Base-by-base conservation (phyloP, 1,284 basidiomycete species). In the Uromyces viciae-fabae region DNA sequence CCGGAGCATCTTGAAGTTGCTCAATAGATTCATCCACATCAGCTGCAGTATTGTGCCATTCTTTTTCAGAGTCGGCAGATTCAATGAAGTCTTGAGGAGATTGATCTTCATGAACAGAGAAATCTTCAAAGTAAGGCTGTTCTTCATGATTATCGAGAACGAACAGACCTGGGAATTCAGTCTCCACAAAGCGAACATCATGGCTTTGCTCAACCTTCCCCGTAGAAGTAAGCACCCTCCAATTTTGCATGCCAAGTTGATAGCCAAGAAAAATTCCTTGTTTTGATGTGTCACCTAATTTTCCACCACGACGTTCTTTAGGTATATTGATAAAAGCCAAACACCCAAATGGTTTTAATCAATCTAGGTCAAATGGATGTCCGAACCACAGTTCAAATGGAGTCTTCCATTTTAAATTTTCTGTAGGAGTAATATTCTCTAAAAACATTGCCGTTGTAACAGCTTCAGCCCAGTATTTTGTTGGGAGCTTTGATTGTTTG, bases 311-410 rank as follows among this genome's bases (percentile, higher is more conserved):
- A 11, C 43, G 14, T 22, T 38, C 28, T 42, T 75, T 8, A 25
- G 60, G 60, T 22, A 64, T 64, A 9, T 64, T 64, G 3, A 64
- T 19, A 9, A 19, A 64, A 31, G 8, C 5, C 4, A 3, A 19
- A 64, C 60, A 64, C 19, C 60, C 60, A 31, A 64, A 64, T 9
- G n/a, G 8, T 28, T 64, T 64, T 9, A 64, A 38, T 33, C 60
- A 19, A 64, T 7, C 19, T 17, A 9, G 19, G 8, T 31, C 19
- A 19, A 38, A 43, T 8, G 3, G 3, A 9, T 4, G 11, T 52
- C 46, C 36, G 28, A 17, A 73, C 71, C 71, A 73, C 4, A 52
- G 19, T 52, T 49, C 43, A n/a, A 52, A 52, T n/a, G 71, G 71
- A 7, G 11, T 54, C 33, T 52, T 28, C 4, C 46, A 22, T 7